Evolutionary conservation across 1,284 basidiomycete species (phyloP).

Genomic region (Irpex rosettiformis): DNA sequence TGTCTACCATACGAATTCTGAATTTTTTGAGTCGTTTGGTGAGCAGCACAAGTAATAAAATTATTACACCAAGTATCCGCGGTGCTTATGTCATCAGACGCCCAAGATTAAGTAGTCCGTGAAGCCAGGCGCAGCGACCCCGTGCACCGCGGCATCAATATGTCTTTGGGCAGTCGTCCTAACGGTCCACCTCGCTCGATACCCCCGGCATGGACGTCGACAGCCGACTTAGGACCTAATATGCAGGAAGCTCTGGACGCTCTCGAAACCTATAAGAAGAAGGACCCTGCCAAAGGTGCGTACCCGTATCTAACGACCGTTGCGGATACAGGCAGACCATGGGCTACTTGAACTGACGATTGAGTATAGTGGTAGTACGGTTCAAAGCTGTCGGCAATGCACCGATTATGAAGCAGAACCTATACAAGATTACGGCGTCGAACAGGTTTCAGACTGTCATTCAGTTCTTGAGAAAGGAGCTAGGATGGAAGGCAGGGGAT

Average conservation of each 20-base stretch:
- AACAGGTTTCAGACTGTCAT: constrained; percentile 97
- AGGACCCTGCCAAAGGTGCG: constrained; percentile 79
- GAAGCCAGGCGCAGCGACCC: background rate
- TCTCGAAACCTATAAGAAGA: constrained; percentile 81
- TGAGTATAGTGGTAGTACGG: constrained; percentile 79
- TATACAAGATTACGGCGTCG: constrained; percentile 95
- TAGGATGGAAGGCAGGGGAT: constrained; percentile 86
- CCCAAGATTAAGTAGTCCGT: background rate
- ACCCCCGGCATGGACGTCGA: constrained; percentile 39
- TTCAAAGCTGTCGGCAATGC: constrained; percentile 99
- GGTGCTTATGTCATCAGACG: background rate
- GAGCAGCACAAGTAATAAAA: background rate
- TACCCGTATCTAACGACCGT: background rate
- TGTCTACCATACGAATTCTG: too few species aligned
- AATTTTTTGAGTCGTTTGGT: background rate
- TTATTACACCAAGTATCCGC: background rate
- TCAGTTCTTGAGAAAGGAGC: constrained; percentile 87
- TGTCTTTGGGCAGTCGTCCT: constrained; percentile 1
- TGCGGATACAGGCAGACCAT: background rate
- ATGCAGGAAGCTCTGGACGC: constrained; percentile 62
- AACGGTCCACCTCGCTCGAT: constrained; percentile 32
- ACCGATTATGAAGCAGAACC: constrained; percentile 98
- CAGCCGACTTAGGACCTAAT: constrained; percentile 38
- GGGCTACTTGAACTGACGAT: background rate
- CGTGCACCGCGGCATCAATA: constrained; percentile 2